Percentiles rank a stretch among this genome's conserved stretches.
phyloP scores from a whole-genome alignment of 2,329 filamentous ascomycete species.

The Pseudocercospora crystallina region DNA sequence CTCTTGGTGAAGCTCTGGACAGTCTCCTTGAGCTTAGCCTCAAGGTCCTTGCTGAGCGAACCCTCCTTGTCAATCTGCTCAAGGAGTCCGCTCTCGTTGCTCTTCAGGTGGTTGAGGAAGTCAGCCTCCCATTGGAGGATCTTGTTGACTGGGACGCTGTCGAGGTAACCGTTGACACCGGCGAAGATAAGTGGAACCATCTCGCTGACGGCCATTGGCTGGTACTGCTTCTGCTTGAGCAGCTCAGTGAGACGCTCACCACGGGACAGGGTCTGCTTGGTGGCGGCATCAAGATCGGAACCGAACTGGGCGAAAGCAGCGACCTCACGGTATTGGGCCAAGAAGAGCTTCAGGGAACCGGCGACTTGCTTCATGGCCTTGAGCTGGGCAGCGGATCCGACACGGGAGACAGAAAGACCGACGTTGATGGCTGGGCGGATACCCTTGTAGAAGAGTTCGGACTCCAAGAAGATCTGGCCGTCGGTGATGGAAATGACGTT shows the following conservation, averaged over 20 bases:
- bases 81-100: conserved; percentile 81
- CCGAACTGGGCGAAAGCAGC: conserved; percentile 99
- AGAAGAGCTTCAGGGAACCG: conserved; percentile 99
- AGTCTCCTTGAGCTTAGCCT: conserved; percentile 76
- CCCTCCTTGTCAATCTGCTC: conserved; percentile 93
- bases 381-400: conserved; percentile 98
- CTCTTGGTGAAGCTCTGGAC: conserved; percentile 85
- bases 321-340: conserved; percentile 99
- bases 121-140: conserved; percentile 92
- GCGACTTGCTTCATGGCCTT: conserved; percentile 99
- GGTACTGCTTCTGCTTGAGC: conserved; percentile 99
- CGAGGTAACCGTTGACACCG: conserved; percentile 96
- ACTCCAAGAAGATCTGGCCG: conserved; percentile 99
- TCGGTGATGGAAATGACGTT: conserved; percentile 99
- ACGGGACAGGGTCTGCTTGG: conserved; percentile 97
- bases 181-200: conserved; percentile 99
- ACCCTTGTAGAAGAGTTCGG: conserved; percentile 99
- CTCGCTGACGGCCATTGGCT: conserved; percentile 97
- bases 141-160: conserved; percentile 84
- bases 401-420: conserved; percentile 99
- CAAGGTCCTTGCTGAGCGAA: conserved; percentile 89
- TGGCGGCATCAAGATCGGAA: conserved; percentile 97
- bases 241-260: conserved; percentile 99
- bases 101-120: conserved; percentile 88
- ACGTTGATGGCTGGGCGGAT: conserved; percentile 99